A percentile compares a stretch with the other conserved stretches of the same genome.
These are phyloP conservation scores for Gloeostereum incarnatum DNA, from an alignment of 768 basidiomycete species.

Conservation along the genomic window DNA sequence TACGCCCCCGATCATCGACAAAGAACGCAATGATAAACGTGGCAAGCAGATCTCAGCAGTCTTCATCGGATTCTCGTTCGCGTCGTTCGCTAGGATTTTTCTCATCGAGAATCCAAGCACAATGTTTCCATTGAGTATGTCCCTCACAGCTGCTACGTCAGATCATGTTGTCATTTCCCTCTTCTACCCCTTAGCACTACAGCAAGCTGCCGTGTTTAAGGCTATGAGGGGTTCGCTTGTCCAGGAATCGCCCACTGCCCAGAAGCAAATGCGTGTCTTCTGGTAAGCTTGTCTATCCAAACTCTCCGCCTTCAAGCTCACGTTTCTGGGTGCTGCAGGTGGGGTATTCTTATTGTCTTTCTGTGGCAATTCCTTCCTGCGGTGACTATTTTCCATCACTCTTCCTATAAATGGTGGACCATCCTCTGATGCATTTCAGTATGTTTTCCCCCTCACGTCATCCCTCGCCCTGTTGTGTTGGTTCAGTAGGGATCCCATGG, in stretches of 20 bases:
- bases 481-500: conserved; percentile 14
- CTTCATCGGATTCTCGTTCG: conserved; percentile 14
- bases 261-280: conserved; percentile 15
- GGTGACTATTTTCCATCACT: conserved; percentile 2
- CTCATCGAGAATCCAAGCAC: conserved; percentile 14
- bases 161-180: conserved; percentile 4
- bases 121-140: conserved; percentile 6
- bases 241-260: conserved; percentile 5
- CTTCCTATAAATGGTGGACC: neutral
- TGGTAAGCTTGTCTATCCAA: conserved; percentile 11
- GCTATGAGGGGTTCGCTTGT: conserved; percentile 6
- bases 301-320: neutral
- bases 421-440: conserved; percentile 6
- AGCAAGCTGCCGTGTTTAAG: conserved; percentile 9
- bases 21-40: neutral
- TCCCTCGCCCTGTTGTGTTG: conserved; percentile 17
- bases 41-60: conserved; percentile 9
- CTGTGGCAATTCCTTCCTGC: conserved; percentile 14
- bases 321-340: no score
- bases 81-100: conserved; percentile 12
- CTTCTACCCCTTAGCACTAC: conserved; percentile 9
- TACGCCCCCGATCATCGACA: neutral
- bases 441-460: conserved; percentile 16
- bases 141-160: neutral
- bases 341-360: conserved; percentile 2